phyloP scores from a whole-genome alignment of 2,329 filamentous ascomycete genomes.

The Nothophoma quercina region DNA sequence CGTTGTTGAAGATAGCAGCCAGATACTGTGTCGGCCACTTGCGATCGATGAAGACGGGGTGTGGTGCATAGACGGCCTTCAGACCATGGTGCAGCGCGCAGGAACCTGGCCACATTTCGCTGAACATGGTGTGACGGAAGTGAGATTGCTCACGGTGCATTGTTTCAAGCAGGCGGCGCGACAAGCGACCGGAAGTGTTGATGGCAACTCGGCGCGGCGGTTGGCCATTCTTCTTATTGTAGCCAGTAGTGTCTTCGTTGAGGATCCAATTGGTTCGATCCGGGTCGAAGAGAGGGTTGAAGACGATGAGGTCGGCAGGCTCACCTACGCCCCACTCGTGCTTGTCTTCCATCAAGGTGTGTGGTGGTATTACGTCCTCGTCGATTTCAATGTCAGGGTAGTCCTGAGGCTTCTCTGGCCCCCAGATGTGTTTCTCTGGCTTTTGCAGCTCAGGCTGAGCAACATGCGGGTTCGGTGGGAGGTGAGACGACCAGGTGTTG shows the following conservation, averaged over 20 bases:
- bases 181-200: constrained; percentile 74
- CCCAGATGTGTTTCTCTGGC: constrained; percentile 59
- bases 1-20: constrained; percentile 64
- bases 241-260: constrained; percentile 73
- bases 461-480: constrained; percentile 53
- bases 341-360: constrained; percentile 62
- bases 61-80: constrained; percentile 74
- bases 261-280: constrained; percentile 77
- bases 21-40: constrained; percentile 63
- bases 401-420: constrained; percentile 53
- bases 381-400: constrained; percentile 61
- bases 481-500: constrained; percentile 53
- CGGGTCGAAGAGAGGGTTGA: constrained; percentile 79
- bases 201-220: constrained; percentile 75
- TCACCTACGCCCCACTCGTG: constrained; percentile 73
- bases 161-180: constrained; percentile 68
- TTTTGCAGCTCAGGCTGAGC: constrained; percentile 48
- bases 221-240: constrained; percentile 61
- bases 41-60: constrained; percentile 65
- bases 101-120: constrained; percentile 79
- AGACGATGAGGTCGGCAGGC: constrained; percentile 76
- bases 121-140: constrained; percentile 75
- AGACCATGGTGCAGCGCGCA: constrained; percentile 77
- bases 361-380: constrained; percentile 62
- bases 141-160: constrained; percentile 80